These are phyloP conservation scores for Aspergillus sojae DNA, from an alignment of 2,329 filamentous ascomycete species.

Conservation along the genomic window DNA sequence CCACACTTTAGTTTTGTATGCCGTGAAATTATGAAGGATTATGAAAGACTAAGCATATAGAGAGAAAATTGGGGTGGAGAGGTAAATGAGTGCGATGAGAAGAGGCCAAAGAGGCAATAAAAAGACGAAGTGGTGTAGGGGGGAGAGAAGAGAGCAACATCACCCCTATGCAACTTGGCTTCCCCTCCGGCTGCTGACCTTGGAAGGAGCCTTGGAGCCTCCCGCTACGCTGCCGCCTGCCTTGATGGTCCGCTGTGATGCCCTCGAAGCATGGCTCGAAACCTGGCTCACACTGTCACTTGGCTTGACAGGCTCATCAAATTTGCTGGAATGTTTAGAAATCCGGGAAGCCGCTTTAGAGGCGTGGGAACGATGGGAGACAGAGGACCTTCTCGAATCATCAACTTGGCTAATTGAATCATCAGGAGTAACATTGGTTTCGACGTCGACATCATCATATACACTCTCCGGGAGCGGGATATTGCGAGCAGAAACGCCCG, in stretches of 20 bases:
- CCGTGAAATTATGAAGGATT: background rate
- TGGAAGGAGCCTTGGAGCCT: constrained; percentile 28
- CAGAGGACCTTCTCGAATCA: constrained; percentile 28
- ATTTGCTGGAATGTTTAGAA: constrained; percentile 37
- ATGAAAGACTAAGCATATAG: background rate
- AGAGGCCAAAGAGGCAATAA: background rate
- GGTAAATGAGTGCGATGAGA: background rate
- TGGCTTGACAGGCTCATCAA: constrained; percentile 41
- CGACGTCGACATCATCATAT: constrained; percentile 34
- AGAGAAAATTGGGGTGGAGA: background rate
- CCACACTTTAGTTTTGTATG: background rate
- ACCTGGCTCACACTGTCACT: constrained; percentile 46
- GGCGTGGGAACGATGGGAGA: constrained; percentile 30
- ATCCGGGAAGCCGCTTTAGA: constrained; percentile 30
- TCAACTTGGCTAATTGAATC: constrained; percentile 76
- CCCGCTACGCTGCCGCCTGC: constrained; percentile 28
- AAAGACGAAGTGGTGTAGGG: background rate
- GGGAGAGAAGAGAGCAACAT: background rate
- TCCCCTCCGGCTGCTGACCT: constrained; percentile 31
- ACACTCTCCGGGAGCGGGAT: constrained; percentile 38
- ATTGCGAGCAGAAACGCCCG: constrained; percentile 27
- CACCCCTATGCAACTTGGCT: constrained; percentile 31
- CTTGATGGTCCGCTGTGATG: constrained; percentile 37
- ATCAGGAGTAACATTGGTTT: constrained; percentile 69
- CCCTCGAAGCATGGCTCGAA: constrained; percentile 29